These are phyloP conservation scores for Quercus mongolica DNA, from an alignment of 306 rosid genomes.

Conservation along the genomic window DNA sequence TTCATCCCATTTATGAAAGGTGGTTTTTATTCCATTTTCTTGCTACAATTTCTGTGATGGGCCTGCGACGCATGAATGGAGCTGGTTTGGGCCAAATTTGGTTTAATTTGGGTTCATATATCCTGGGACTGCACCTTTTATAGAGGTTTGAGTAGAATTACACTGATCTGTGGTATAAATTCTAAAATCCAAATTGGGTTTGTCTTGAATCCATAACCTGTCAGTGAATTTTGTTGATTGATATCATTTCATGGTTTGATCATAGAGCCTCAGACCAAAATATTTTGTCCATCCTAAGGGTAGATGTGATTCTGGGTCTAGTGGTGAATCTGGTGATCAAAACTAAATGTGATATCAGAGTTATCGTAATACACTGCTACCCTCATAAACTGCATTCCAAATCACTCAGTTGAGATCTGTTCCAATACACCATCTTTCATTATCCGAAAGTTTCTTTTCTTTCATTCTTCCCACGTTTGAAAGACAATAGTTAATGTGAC, in stretches of 20 bases:
- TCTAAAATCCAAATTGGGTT: not conserved
- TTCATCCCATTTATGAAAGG: conserved; percentile 52
- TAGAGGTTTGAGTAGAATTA: not conserved
- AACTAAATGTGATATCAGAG: not conserved
- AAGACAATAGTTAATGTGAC: too few species aligned
- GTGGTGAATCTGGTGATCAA: not conserved
- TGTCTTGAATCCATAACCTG: not conserved
- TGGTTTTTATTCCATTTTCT: conserved; percentile 27
- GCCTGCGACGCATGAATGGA: not conserved
- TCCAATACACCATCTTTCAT: not conserved
- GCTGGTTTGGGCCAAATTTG: not conserved
- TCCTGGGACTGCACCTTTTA: not conserved
- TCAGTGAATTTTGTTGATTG: conserved; percentile 4
- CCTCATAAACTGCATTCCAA: too few species aligned
- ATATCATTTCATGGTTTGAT: conserved; percentile 6
- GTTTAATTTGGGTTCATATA: not conserved
- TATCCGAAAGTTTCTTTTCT: not conserved
- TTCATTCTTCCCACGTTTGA: not conserved
- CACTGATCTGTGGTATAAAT: not conserved
- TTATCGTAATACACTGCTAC: too few species aligned
- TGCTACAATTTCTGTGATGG: conserved; percentile 9
- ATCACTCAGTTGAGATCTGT: too few species aligned
- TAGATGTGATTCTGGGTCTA: not conserved
- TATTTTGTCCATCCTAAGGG: not conserved
- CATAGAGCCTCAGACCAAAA: not conserved